phyloP scores from a whole-genome alignment of 768 basidiomycete genomes.

The Cystofilobasidium bisporidii region DNA sequence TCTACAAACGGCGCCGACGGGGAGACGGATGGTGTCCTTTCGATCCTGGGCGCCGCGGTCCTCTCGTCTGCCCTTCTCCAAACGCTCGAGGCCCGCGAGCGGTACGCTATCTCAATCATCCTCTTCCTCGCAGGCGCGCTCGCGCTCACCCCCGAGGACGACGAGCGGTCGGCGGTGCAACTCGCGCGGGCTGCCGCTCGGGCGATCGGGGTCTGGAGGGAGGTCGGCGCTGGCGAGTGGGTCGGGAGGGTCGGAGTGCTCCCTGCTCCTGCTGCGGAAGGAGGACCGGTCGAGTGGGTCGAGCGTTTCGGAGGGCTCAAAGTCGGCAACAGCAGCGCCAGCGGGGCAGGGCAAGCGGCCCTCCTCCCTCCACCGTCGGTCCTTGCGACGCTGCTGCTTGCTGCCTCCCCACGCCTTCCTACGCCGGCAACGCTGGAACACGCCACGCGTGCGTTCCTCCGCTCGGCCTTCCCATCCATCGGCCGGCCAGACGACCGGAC shows the following conservation, averaged over 20 bases:
- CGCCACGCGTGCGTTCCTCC: not conserved
- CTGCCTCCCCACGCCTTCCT: not conserved
- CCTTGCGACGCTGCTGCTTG: conserved; percentile 6
- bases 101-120: conserved; percentile 31
- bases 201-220: conserved; percentile 13
- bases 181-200: conserved; percentile 26
- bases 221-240: conserved; percentile 9
- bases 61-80: conserved; percentile 29
- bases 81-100: conserved; percentile 30
- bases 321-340: not conserved
- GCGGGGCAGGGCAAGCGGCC: not conserved
- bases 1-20: not conserved
- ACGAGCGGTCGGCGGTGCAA: conserved; percentile 11
- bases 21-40: conserved; percentile 1
- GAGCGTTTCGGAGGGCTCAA: not conserved
- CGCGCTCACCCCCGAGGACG: conserved; percentile 25
- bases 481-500: not conserved
- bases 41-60: conserved; percentile 33
- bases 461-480: too few species aligned
- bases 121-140: conserved; percentile 25
- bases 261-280: too few species aligned
- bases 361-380: conserved; percentile 13
- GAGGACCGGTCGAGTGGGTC: not conserved
- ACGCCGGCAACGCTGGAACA: not conserved
- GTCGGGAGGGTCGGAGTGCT: too few species aligned